Evolutionary conservation across 2,329 filamentous ascomycete genomes (phyloP).

Genomic region (Penicillium sp.): DNA sequence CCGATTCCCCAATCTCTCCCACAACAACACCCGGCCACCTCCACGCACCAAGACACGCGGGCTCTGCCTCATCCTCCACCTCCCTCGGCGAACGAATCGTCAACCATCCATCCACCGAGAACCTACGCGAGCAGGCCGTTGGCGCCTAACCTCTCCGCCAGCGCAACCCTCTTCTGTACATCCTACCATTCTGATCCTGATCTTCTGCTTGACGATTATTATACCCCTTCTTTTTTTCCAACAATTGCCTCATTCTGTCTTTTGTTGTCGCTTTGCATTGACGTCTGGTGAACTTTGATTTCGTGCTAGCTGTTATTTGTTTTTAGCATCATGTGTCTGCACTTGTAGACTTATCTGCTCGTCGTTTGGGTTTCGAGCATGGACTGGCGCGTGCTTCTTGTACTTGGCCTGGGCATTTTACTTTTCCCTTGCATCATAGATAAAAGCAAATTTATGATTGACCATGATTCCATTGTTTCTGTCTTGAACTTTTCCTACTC

Average conservation of each 20-base stretch:
- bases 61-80: conserved; percentile 16
- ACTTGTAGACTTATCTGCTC: background rate
- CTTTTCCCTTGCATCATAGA: conserved; percentile 7
- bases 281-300: conserved; percentile 7
- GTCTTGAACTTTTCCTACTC: background rate
- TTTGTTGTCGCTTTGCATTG: conserved; percentile 17
- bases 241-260: conserved; percentile 12
- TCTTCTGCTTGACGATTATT: conserved; percentile 17
- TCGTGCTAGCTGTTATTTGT: background rate
- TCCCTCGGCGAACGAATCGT: conserved; percentile 20
- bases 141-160: conserved; percentile 13
- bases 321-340: conserved; percentile 4
- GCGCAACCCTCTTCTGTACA: conserved; percentile 17
- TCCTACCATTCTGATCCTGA: conserved; percentile 17
- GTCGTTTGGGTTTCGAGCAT: conserved; percentile 2
- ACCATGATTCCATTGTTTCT: conserved; percentile 3
- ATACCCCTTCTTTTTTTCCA: conserved; percentile 14
- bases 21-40: conserved; percentile 14
- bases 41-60: conserved; percentile 10
- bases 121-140: conserved; percentile 23
- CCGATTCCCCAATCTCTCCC: conserved; percentile 5
- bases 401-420: background rate
- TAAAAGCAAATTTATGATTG: conserved; percentile 12
- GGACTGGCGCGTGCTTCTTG: background rate
- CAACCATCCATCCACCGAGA: conserved; percentile 22